Evolutionary conservation across 495 filamentous ascomycete genomes (phyloP).

Genomic region (Barbatosphaeria neglecta): DNA sequence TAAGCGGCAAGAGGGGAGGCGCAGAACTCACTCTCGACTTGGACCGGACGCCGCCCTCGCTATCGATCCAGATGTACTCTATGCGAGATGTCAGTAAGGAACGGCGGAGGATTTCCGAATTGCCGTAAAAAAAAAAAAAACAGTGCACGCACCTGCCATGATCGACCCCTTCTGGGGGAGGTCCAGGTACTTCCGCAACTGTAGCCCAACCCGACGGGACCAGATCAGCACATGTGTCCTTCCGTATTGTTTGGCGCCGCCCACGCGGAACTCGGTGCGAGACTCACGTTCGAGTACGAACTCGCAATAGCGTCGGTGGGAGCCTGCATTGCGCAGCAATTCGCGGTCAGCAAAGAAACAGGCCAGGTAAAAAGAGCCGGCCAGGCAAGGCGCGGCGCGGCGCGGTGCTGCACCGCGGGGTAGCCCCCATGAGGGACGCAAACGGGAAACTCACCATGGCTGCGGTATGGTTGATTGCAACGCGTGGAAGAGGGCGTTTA

Average conservation of each 20-base stretch:
- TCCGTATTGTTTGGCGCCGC: too few relatives aligned
- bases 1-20: conserved; percentile 1
- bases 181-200: conserved; percentile 59
- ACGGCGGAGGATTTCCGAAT: neutral
- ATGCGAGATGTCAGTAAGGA: neutral
- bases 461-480: neutral
- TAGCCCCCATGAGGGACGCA: neutral
- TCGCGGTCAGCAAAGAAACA: too few relatives aligned
- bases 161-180: conserved; percentile 63
- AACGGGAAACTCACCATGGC: neutral
- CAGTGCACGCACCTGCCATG: conserved; percentile 53
- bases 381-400: too few relatives aligned
- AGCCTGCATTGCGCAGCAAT: neutral
- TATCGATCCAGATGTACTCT: conserved; percentile 98
- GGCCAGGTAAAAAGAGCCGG: too few relatives aligned
- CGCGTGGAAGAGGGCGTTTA: neutral
- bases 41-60: conserved; percentile 62
- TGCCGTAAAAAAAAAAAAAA: neutral
- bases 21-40: conserved; percentile 74
- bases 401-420: neutral
- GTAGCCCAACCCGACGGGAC: too few relatives aligned
- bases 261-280: neutral
- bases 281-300: neutral
- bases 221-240: neutral
- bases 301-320: neutral